Evolutionary conservation across 2,329 filamentous ascomycete species (phyloP), one percentile per base, ranked within the genome.

Genomic region (Rutstroemia sydowiana): DNA sequence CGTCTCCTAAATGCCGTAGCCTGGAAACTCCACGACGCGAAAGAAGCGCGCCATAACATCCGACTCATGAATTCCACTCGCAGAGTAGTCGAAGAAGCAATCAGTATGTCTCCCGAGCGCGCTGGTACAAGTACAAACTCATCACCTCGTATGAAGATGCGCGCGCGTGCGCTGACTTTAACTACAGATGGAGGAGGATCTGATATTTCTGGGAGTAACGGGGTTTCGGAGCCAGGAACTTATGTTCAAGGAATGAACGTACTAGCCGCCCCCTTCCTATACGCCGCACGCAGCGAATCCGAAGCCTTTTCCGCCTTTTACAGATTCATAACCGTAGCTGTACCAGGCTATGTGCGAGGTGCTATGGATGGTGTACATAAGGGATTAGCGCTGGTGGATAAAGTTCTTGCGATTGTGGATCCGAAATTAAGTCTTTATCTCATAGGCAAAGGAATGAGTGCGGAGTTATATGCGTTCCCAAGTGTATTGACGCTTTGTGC

Each of bases 191-290:
- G n/a, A n/a, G n/a, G n/a, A 63, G 76, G 82, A 55, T 77, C 84
- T 59, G 81, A 85, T 57, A 73, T 74, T 6, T n/a, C n/a, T n/a
- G n/a, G n/a, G n/a, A n/a, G n/a, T n/a, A n/a, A n/a, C n/a, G 78
- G 77, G 52, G 74, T 72, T 2, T 71, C 73, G 30, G 85, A 88
- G 61, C 79, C 88, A 10, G 88, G 90, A 30, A 91, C 88, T 37
- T 98, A 98, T 63, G 92, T 98, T 2, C 93, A 98, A 70, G 93
- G 93, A 59, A 97, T 98, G 92, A 98, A 98, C 66, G 93, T 98
- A 37, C 79, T 98, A 14, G 92, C 91, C 9, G 93, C 93, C 1
- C 93, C 93, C 0, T 96, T 98, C 65, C 76, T 98, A 42, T 98
- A 98, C 68, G 90, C 89, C 5, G 91, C 93, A 1, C 84, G 90